Base-by-base conservation (phyloP, 176 grass and related monocot genomes). In the Elaeis guineensis region DNA sequence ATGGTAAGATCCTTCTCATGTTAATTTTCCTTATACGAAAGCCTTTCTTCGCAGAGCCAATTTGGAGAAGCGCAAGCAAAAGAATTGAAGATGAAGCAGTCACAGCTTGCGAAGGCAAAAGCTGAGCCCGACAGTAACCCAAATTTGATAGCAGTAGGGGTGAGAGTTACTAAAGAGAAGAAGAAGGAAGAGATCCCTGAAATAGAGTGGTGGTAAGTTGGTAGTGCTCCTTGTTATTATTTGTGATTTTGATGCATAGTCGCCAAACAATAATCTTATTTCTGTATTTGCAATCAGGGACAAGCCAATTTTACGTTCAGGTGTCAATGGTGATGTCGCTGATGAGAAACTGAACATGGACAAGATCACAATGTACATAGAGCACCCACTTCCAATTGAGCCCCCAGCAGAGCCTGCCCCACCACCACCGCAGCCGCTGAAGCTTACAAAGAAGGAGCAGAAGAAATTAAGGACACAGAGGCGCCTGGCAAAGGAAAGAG, bases 11-110 rank as follows among this genome's bases (percentile, higher is more conserved):
- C 8, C 9, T 44, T 44, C 35, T 44, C 11, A 44, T 2, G 1
- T 44, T 44, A 44, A 44, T 44, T 44, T 44, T 44, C 9, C 35
- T 44, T 2, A 44, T 11, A 44, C 9, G 11, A 44, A 44, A 76
- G 57, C 17, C 18, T 21, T 29, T 48, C 64, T 65, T 55, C 25
- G 17, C 64, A 92, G 87, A 91, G 52, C 80, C 93, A 97, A 92
- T 97, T 97, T 80, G 93, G 93, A 12, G 93, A 97, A 71, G 87
- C 84, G 67, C 93, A 97, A 82, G 81, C 87, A 54, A 97, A 92
- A 70, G 93, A 89, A 62, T 63, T 89, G 50, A 89, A 80, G 79
- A 74, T 97, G 52, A 97, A 97, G 70, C 93, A 97, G 61, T 78
- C 87, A 57, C 87, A 89, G 59, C 84, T 97, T 76, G 84, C 93